A percentile compares a stretch with the other conserved stretches of the same genome.
These are phyloP conservation scores for Hevea brasiliensis DNA, from an alignment of 345 rosid genomes.

Conservation along the genomic window DNA sequence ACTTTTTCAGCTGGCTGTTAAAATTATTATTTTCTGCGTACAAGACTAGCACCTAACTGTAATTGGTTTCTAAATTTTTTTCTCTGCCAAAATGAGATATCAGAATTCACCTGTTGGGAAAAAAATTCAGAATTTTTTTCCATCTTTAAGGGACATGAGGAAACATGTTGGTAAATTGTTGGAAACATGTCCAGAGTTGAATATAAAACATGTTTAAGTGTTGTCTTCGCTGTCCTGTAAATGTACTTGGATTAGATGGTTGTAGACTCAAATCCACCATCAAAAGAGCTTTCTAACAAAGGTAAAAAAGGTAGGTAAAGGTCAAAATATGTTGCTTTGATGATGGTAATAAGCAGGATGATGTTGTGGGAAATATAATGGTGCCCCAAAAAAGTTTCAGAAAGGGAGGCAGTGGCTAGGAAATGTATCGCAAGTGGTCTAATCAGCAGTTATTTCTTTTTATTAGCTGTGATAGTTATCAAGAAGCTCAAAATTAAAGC, in stretches of 20 bases:
- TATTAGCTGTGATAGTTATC: neutral
- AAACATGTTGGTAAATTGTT: neutral
- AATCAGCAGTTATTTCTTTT: neutral
- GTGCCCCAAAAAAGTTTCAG: neutral
- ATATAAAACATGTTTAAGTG: neutral
- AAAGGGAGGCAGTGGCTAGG: neutral
- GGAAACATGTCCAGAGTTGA: neutral
- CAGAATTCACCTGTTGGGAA: neutral
- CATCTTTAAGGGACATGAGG: neutral
- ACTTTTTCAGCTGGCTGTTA: neutral
- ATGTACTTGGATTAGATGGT: neutral
- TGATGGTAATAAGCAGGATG: neutral
- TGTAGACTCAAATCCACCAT: neutral
- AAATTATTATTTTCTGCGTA: neutral
- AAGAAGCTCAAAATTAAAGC: neutral
- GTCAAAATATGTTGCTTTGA: neutral
- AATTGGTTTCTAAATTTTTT: slow-evolving; percentile 1
- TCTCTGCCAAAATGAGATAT: neutral
- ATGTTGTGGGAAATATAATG: neutral
- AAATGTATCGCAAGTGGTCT: neutral
- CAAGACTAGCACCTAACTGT: neutral
- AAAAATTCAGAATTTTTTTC: neutral
- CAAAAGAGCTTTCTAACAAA: neutral
- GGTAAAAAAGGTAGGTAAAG: neutral
- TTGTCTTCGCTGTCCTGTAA: neutral